Conservation (phyloP, 2,329 filamentous ascomycete genomes). For the Paecilomyces fulvus region DNA sequence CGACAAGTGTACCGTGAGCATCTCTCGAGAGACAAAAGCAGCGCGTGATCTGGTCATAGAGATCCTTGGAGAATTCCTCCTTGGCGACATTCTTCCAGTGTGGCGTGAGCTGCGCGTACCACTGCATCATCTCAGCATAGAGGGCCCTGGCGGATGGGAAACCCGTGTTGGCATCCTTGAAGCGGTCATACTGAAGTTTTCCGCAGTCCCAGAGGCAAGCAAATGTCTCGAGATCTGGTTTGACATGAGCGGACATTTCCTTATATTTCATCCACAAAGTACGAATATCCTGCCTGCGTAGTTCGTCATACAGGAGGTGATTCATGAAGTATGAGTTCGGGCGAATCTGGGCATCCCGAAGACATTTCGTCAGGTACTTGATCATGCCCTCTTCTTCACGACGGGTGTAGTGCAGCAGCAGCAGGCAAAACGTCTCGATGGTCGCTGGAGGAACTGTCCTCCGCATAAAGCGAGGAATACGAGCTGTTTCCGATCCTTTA, state of each 20-base stretch:
- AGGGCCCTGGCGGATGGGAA: slow-evolving; percentile 39
- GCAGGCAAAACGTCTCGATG: slow-evolving; percentile 68
- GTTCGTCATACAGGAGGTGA: slow-evolving; percentile 60
- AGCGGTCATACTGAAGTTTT: slow-evolving; percentile 40
- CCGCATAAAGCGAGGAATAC: slow-evolving; percentile 31
- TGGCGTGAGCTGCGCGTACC: slow-evolving; percentile 28
- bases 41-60: slow-evolving; percentile 46
- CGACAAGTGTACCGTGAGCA: slow-evolving; percentile 41
- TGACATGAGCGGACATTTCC: slow-evolving; percentile 45
- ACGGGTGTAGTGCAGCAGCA: slow-evolving; percentile 63
- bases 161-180: slow-evolving; percentile 33
- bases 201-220: slow-evolving; percentile 55
- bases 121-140: slow-evolving; percentile 43
- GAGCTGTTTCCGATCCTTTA: slow-evolving; percentile 11
- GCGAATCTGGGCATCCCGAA: slow-evolving; percentile 54
- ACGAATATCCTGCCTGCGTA: slow-evolving; percentile 49
- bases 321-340: slow-evolving; percentile 72
- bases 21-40: slow-evolving; percentile 45
- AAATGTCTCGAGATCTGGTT: slow-evolving; percentile 61
- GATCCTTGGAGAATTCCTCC: slow-evolving; percentile 37
- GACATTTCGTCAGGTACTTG: slow-evolving; percentile 53
- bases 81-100: slow-evolving; percentile 19
- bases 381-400: slow-evolving; percentile 52
- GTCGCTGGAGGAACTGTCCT: slow-evolving; percentile 51
- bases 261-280: slow-evolving; percentile 51